Conservation (phyloP, 2,329 filamentous ascomycete genomes). For the Aspergillus eucalypticola region DNA sequence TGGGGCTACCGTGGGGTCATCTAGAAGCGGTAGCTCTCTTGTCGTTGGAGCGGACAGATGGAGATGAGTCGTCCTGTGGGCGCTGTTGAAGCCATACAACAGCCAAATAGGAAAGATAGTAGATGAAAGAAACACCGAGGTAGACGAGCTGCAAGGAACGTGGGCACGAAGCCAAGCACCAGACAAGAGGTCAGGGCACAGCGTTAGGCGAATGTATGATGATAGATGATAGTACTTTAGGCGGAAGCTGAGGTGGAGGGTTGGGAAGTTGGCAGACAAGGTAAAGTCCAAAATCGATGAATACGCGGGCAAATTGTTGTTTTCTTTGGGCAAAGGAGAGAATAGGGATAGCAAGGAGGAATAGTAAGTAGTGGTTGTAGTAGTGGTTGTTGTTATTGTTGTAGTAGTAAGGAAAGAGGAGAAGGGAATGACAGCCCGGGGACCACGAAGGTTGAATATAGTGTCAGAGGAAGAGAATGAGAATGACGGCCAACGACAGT, state of each 20-base stretch:
- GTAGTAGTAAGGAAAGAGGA: too few species aligned
- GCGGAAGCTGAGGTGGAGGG: too few species aligned
- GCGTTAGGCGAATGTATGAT: neutral
- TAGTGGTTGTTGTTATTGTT: too few species aligned
- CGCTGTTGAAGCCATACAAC: constrained; percentile 18
- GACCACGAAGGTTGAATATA: neutral
- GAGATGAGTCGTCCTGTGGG: constrained; percentile 8
- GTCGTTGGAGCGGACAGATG: constrained; percentile 12
- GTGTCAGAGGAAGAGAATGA: neutral
- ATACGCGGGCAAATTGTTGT: neutral
- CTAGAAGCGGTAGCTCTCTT: constrained; percentile 13
- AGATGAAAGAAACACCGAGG: neutral
- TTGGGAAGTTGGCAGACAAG: neutral
- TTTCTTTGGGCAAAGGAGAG: neutral
- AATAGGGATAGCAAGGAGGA: neutral
- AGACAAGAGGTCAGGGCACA: neutral
- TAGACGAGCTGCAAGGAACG: neutral
- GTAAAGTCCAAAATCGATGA: neutral
- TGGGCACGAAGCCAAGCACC: neutral
- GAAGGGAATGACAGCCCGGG: neutral
- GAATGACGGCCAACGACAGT: neutral
- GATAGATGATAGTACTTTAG: neutral
- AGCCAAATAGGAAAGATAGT: neutral
- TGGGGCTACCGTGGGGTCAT: constrained; percentile 10
- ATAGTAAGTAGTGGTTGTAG: neutral